These are phyloP conservation scores for Hypoxylon trugodes DNA, from an alignment of 495 filamentous ascomycete genomes.

Conservation along the genomic window DNA sequence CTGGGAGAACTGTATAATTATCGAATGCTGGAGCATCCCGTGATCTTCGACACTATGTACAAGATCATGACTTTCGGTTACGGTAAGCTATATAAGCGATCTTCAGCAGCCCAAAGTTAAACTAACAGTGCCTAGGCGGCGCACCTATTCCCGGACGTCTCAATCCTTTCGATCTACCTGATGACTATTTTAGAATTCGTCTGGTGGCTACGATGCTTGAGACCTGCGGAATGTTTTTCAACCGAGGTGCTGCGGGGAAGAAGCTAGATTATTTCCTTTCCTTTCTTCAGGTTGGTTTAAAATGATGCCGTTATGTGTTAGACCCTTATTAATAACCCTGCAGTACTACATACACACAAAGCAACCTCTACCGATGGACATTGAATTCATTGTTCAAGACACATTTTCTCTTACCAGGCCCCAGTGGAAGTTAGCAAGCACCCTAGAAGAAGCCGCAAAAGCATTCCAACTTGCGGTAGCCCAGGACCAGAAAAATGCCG, in stretches of 20 bases:
- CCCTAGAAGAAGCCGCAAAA: constrained; percentile 82
- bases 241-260: constrained; percentile 90
- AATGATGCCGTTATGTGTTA: neutral
- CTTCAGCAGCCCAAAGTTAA: neutral
- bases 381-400: constrained; percentile 96
- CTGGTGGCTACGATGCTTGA: constrained; percentile 89
- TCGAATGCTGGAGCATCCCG: constrained; percentile 92
- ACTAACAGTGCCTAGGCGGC: constrained; percentile 65
- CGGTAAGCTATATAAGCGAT: constrained; percentile 52
- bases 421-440: constrained; percentile 86
- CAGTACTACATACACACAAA: constrained; percentile 98
- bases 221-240: constrained; percentile 95
- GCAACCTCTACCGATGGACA: constrained; percentile 91
- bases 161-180: constrained; percentile 81
- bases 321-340: constrained; percentile 30
- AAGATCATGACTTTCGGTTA: constrained; percentile 93
- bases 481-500: constrained; percentile 83
- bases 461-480: constrained; percentile 87
- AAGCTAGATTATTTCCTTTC: constrained; percentile 98
- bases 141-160: constrained; percentile 79
- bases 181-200: constrained; percentile 95
- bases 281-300: constrained; percentile 76
- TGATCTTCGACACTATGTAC: constrained; percentile 96
- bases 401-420: constrained; percentile 84
- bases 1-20: constrained; percentile 98